Evolutionary conservation across 2,329 filamentous ascomycete species (phyloP), one percentile per base, ranked within the genome.

Genomic region (Ceratocystis albifundus): DNA sequence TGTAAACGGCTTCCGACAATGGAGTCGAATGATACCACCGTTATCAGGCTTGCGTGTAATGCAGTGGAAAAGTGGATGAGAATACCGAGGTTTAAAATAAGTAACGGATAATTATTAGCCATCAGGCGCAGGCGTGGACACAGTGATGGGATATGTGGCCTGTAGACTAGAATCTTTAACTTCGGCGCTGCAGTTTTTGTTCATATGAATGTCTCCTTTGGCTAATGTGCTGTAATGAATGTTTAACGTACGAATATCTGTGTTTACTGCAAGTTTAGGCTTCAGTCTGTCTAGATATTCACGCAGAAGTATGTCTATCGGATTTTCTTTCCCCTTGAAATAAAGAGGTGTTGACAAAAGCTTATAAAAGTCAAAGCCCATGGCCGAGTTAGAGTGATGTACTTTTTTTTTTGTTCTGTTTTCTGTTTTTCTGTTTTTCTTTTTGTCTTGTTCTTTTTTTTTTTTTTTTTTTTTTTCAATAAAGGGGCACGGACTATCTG

Each of bases 11-110:
- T 67, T 65, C 59, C 45, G 53, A 66, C 30, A 28, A 61, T 67
- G 55, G 50, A 67, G 59, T 62, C 63, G 50, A 61, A 62, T 65
- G 57, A 67, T 67, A 65, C 66, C 66, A 67, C 66, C 63, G 66
- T 65, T 67, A 57, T 44, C 48, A 62, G 66, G 48, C 64, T 67
- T 63, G 30, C 32, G 59, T 67, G 62, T 55, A 50, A 45, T 32
- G 66, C 66, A 67, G 66, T 67, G 55, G 59, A 67, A 67, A 67
- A 67, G 66, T 62, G 66, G 66, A 67, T 59, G 63, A 67, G 66
- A 67, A 62, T 45, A 62, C 66, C 66, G 66, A 67, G 66, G 62
- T 65, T 65, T 59, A 67, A 64, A 59, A 64, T 67, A 66, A 45
- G 61, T 62, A 45, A 62, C 44, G 44, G 61, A 45, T 62, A 44